Evolutionary conservation across 768 basidiomycete species (phyloP).

Genomic region (Tulasnella calospora): DNA sequence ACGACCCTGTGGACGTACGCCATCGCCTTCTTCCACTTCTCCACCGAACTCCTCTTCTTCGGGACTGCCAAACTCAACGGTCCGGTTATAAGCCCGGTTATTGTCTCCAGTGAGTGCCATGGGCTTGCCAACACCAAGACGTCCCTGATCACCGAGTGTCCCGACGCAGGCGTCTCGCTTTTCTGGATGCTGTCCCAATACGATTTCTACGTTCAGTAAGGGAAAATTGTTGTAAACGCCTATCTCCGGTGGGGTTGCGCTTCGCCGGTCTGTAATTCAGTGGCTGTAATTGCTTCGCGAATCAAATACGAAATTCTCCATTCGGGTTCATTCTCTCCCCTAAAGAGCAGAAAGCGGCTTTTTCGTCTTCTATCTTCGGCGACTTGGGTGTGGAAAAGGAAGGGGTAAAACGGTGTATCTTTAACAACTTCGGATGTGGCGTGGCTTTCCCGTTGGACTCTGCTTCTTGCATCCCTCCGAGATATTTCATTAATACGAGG

Average conservation of each 20-base stretch:
- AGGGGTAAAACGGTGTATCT: neutral
- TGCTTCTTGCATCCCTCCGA: neutral
- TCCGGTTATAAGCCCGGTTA: constrained; percentile 64
- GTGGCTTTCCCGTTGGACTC: neutral
- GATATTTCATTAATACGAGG: neutral
- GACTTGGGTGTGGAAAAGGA: neutral
- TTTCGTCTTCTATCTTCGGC: neutral
- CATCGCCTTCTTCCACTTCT: constrained; percentile 86
- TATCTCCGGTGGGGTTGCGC: neutral
- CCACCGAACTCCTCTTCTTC: constrained; percentile 79
- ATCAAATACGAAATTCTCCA: neutral
- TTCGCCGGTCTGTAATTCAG: neutral
- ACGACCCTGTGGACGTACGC: constrained; percentile 83
- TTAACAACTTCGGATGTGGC: neutral
- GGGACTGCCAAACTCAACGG: constrained; percentile 59
- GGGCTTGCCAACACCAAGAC: neutral
- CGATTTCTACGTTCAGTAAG: constrained; percentile 58
- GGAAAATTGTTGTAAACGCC: neutral
- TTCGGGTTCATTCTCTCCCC: neutral
- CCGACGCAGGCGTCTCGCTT: constrained; percentile 53
- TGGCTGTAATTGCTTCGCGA: neutral
- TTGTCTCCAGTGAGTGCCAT: constrained; percentile 72
- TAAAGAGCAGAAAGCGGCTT: neutral
- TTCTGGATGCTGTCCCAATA: constrained; percentile 86
- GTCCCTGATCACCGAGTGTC: constrained; percentile 18